Evolutionary conservation across 1,284 basidiomycete genomes (phyloP), one percentile per base, ranked within the genome.

Genomic region (Neonothopanus nambi): DNA sequence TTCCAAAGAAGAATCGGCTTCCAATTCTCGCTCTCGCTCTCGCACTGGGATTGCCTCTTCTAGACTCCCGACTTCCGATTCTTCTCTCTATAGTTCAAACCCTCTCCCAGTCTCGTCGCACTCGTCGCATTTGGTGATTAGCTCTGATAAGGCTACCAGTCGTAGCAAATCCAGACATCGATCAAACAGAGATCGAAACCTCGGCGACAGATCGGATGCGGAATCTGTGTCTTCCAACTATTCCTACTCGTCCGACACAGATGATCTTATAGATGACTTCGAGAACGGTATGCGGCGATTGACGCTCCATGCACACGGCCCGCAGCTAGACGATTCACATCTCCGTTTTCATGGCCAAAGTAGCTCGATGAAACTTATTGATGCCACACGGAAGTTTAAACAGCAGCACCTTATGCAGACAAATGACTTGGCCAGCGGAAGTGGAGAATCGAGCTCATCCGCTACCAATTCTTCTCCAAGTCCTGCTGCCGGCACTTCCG

Each of bases 261-360:
- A 74, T 43, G 64, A 72, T 49, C 57, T 73, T 20, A 46, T 52
- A 7, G 53, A 55, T 26, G 38, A 49, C 21, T 47, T 44, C 15
- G 40, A 48, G 26, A 38, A 66, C 18, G 72, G 74, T 36, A 65
- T 73, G 59, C 73, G 70, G 52, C 71, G 70, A 23, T 60, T 79
- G 38, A 74, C 71, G 0, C 54, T 77, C 4, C 67, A 68, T 3
- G 73, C 71, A 1, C 55, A 72, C n/a, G 66, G 66, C 21, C 68
- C 74, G 13, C 52, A 57, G 44, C 37, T 52, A 9, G 49, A 52
- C 2, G 74, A 75, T 52, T 70, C 67, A 50, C 71, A 71, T 54
- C 64, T 70, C 36, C 77, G 84, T 30, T 85, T 83, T 59, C 81
- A 85, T 60, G 84, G 83, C n/a, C 79, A 80, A 61, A 84, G 80